phyloP scores from a whole-genome alignment of 345 rosid species.

The Limnanthes douglasii region DNA sequence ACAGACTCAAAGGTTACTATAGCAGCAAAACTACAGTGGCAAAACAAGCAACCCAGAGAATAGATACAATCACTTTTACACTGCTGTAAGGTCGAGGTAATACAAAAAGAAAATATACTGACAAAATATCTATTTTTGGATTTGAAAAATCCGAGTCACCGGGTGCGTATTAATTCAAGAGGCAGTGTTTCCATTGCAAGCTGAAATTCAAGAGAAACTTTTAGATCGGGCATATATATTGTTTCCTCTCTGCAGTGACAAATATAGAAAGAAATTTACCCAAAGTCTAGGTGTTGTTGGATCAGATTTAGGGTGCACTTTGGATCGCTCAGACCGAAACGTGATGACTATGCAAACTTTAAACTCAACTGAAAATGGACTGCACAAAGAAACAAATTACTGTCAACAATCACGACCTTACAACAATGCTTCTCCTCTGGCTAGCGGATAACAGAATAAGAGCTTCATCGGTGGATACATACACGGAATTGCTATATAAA shows the following conservation, averaged over 20 bases:
- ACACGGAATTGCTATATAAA: not conserved
- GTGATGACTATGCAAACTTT: slow-evolving; percentile 53
- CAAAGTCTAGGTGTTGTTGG: slow-evolving; percentile 85
- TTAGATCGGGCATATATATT: slow-evolving; percentile 8
- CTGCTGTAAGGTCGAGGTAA: too few relatives aligned
- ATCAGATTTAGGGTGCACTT: slow-evolving; percentile 53
- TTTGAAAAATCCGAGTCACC: too few relatives aligned
- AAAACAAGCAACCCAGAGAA: too few relatives aligned
- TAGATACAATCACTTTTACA: too few relatives aligned
- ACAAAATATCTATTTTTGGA: too few relatives aligned
- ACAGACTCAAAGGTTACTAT: too few relatives aligned
- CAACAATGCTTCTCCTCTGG: not conserved
- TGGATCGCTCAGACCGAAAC: slow-evolving; percentile 52
- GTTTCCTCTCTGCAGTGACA: not conserved
- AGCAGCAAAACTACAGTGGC: too few relatives aligned
- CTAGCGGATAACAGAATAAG: not conserved
- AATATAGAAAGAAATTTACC: slow-evolving; percentile 26
- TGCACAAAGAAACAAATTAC: slow-evolving; percentile 13
- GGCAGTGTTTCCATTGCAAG: slow-evolving; percentile 75
- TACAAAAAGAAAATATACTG: too few relatives aligned
- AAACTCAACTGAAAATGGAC: slow-evolving; percentile 83
- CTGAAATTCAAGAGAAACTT: slow-evolving; percentile 21
- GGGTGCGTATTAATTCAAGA: slow-evolving; percentile 61
- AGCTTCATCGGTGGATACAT: not conserved
- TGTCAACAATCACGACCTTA: not conserved